phyloP scores from a whole-genome alignment of 345 rosid genomes.

The Sisymbrium altissimum region DNA sequence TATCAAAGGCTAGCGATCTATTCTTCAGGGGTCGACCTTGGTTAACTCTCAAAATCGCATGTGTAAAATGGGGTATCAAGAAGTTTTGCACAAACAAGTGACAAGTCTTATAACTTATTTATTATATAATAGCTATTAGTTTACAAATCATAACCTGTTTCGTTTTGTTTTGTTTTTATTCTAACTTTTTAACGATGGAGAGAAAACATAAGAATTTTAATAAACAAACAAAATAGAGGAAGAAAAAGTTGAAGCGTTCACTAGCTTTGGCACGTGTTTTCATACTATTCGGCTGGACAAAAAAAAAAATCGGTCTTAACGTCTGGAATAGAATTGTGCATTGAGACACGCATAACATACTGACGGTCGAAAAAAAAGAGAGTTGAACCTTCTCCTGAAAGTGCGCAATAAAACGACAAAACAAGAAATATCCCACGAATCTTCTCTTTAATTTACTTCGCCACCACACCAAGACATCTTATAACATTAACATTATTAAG shows the following conservation, averaged over 20 bases:
- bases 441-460: slow-evolving; percentile 16
- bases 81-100: not conserved
- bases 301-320: too few relatives aligned
- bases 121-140: not conserved
- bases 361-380: not conserved
- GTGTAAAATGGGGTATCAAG: not conserved
- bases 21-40: not conserved
- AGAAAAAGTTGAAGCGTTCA: not conserved
- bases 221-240: not conserved
- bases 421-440: slow-evolving; percentile 19
- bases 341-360: slow-evolving; percentile 1
- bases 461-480: not conserved
- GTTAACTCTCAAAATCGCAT: not conserved
- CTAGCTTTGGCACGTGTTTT: not conserved
- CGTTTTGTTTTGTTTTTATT: not conserved
- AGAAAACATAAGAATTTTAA: not conserved
- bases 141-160: not conserved
- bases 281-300: not conserved
- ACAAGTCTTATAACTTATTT: not conserved
- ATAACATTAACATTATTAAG: not conserved
- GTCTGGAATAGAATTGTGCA: slow-evolving; percentile 5
- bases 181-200: not conserved
- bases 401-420: not conserved
- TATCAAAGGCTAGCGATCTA: not conserved
- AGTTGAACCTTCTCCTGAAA: slow-evolving; percentile 1